Base-by-base conservation (phyloP, 2,329 filamentous ascomycete species). In the Cladosporium sp. region DNA sequence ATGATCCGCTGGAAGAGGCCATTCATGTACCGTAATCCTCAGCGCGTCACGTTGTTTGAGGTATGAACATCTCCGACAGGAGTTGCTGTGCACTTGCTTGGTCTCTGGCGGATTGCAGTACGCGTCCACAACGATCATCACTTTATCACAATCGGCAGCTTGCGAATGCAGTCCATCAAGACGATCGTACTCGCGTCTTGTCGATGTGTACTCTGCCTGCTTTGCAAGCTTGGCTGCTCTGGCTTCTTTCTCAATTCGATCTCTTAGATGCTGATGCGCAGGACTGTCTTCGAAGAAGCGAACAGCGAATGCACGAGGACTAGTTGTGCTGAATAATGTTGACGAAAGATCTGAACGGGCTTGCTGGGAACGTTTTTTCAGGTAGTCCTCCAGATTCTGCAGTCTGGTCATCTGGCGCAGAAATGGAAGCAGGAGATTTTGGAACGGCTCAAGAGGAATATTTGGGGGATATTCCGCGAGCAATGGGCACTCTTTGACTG, bases 361-460 rank as follows among this genome's bases (percentile, higher is more conserved):
- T 12, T 70, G 9, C 20, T 19, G 3, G n/a, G 39, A 66, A 9
- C 84, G 76, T 0, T 58, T 15, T 0, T 68, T 55, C 2, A 88
- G 67, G 59, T 88, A 79, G 0, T 17, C 47, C 55, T 87, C 82
- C 0, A 88, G 73, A 0, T 60, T 51, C 1, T 76, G 73, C 0
- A 88, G 73, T 0, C 82, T 78, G 0, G 65, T 28, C 77, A 89
- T 80, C 9, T 85, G 80, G 1, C 65, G 42, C 1, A 72, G 62
- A 0, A 68, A 70, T 0, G 79, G 70, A 0, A 89, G 63, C 3
- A 84, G 81, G 0, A 89, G 72, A 2, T 78, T 73, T 64, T 88
- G 78, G 1, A 89, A 70, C 0, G 81, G 65, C 3, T 79, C 73
- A 0, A 80, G 70, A 0, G 69, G 62, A 49, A 89, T 81, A 0